Evolutionary conservation across 768 basidiomycete species (phyloP), one percentile per base, ranked within the genome.

Genomic region (Mycena vitilis): DNA sequence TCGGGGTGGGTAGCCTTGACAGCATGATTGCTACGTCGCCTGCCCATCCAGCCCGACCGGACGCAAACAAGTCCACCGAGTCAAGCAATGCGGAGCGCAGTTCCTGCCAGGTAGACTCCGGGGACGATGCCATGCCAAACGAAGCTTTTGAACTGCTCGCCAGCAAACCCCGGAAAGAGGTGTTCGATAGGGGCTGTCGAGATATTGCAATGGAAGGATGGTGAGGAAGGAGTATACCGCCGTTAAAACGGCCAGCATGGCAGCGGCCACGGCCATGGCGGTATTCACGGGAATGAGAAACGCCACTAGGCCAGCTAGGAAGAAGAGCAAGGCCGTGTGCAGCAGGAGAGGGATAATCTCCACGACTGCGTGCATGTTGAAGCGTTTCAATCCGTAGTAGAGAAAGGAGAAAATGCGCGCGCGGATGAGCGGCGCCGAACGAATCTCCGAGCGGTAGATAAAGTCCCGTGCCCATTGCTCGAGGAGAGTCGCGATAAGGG

Each of bases 151-250:
- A 25, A 37, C 36, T 5, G 37, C 8, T 25, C 18, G 13, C 52
- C 52, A 54, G 52, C 36, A 54, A 6, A 37, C 2, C 7, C 52
- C 36, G 20, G 52, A 54, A 30, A 54, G 34, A 4, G 52, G 52
- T 2, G 52, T 54, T 16, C 34, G 52, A 37, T 54, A 54, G n/a
- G 52, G 52, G 18, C 52, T 54, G 23, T 54, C 52, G 52, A 54
- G 52, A 18, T 54, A 54, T 20, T 9, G 20, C 36, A 54, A 18
- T 2, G 52, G 52, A 54, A 36, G 52, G 52, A 54, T 36, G 15
- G 52, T 54, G 34, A 54, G 52, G 36, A 54, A n/a, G 10, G 8
- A 11, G 15, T 54, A 54, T 8, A 54, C 52, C 4, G 34, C 34
- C 18, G 10, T n/a, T 3, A 54, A n/a, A 16, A 37, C 4, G 52